Evolutionary conservation across 306 rosid genomes (phyloP).

Genomic region (Cucumis melo): DNA sequence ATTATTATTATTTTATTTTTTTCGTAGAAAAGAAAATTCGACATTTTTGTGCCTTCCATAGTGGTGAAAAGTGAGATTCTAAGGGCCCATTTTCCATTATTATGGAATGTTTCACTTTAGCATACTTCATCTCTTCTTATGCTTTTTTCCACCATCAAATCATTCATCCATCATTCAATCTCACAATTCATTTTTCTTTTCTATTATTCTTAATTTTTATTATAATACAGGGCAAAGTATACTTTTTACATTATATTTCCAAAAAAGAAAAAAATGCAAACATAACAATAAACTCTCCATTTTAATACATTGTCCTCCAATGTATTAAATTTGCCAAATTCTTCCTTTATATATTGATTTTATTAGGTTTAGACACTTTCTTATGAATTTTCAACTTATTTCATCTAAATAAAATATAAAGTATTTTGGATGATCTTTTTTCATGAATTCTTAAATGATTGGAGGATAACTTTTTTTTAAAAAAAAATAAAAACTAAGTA

Average conservation of each 20-base stretch:
- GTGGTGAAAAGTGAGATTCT: slow-evolving; percentile 1
- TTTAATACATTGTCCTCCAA: no score
- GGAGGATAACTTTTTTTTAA: no score
- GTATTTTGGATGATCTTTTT: no score
- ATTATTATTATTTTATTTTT: no score
- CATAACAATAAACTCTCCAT: not conserved
- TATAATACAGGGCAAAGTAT: not conserved
- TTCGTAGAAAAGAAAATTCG: not conserved
- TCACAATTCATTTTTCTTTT: not conserved
- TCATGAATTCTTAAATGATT: no score
- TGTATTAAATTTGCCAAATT: no score
- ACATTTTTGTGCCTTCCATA: not conserved
- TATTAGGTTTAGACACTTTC: no score
- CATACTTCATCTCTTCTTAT: not conserved
- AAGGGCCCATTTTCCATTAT: not conserved
- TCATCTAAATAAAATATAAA: no score
- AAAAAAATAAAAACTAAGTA: no score
- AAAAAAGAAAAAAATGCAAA: not conserved
- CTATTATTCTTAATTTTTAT: not conserved
- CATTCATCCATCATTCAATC: not conserved
- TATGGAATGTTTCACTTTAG: slow-evolving; percentile 2
- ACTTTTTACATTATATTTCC: no score
- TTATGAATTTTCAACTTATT: no score
- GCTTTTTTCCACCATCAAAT: not conserved
- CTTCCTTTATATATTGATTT: no score